phyloP scores from a whole-genome alignment of 768 basidiomycete genomes.

The Plicaturopsis crispa region DNA sequence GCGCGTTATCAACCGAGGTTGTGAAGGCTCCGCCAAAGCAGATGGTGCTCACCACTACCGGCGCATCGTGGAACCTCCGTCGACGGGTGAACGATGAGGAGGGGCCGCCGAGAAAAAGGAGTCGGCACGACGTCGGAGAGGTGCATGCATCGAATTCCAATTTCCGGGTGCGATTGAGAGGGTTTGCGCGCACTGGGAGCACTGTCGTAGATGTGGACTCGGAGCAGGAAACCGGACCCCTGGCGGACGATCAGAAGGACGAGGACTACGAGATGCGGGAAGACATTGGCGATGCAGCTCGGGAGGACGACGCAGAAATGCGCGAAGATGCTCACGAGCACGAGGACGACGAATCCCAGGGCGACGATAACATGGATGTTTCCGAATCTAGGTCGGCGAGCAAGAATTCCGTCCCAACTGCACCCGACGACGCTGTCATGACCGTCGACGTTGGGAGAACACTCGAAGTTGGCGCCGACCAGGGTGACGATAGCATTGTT shows the following conservation, averaged over 20 bases:
- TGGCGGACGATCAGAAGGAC: constrained; percentile 12
- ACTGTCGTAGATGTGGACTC: constrained; percentile 17
- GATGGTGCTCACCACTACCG: constrained; percentile 43
- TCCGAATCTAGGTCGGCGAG: too few species aligned
- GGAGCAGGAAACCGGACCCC: constrained; percentile 11
- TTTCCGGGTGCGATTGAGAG: constrained; percentile 40
- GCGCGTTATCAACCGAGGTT: too few species aligned
- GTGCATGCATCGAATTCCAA: constrained; percentile 11
- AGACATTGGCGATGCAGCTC: constrained; percentile 6
- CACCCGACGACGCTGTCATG: too few species aligned
- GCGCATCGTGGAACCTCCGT: constrained; percentile 40
- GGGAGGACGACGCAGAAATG: constrained; percentile 13
- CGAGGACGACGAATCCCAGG: constrained; percentile 15
- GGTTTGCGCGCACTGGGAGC: constrained; percentile 47
- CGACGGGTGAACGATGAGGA: constrained; percentile 5
- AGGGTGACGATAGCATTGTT: constrained; percentile 14
- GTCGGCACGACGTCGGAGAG: constrained; percentile 11
- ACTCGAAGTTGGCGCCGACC: constrained; percentile 6
- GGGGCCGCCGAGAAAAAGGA: constrained; percentile 31
- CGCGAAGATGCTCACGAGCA: constrained; percentile 13
- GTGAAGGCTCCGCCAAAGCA: too few species aligned
- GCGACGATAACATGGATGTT: constrained; percentile 9
- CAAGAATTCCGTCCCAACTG: neutral
- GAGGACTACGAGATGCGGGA: constrained; percentile 15
- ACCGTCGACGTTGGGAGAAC: constrained; percentile 7